Conservation (phyloP, 305 asterid genomes). For the Fraxinus floribunda region DNA sequence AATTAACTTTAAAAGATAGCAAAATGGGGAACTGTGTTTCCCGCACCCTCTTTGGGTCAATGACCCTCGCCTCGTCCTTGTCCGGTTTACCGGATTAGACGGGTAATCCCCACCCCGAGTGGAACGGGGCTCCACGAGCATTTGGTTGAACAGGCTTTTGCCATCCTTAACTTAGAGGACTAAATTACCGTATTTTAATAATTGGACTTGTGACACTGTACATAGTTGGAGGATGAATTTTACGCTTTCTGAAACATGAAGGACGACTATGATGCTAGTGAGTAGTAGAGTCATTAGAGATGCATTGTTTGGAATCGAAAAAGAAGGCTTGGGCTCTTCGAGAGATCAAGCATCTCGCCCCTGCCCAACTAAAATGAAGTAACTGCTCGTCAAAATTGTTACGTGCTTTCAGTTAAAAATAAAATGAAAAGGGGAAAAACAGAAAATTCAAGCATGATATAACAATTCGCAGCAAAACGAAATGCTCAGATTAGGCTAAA, state of each 20-base stretch:
- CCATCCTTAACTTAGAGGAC: neutral
- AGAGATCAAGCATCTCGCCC: neutral
- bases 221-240: neutral
- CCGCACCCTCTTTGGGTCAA: too few species aligned
- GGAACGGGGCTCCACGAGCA: too few species aligned
- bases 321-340: neutral
- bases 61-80: too few species aligned
- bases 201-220: neutral
- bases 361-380: neutral
- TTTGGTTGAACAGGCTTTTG: too few species aligned
- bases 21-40: too few species aligned
- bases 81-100: too few species aligned
- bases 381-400: neutral
- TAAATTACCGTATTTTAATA: neutral
- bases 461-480: neutral
- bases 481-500: neutral
- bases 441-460: neutral
- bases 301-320: neutral
- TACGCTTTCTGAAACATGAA: neutral
- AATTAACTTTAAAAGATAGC: too few species aligned
- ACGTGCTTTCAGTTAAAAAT: neutral
- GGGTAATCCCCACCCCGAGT: too few species aligned
- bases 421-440: neutral
- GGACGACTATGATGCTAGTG: neutral
- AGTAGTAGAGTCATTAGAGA: neutral